Conservation (phyloP, 331 rosid genomes). For the Pyrus hybrid region DNA sequence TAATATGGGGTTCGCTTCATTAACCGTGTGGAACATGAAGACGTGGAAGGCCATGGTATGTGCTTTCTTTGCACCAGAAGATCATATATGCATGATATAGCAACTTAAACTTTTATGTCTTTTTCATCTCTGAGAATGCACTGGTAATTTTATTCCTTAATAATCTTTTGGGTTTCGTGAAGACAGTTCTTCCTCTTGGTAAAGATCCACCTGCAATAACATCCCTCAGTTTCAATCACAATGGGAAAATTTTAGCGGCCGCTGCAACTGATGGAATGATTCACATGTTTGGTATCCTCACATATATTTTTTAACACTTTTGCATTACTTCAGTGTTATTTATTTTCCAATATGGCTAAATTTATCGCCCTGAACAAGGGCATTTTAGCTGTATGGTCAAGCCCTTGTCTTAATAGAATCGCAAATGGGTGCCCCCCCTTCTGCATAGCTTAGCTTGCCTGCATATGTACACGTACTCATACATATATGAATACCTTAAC, state of each 20-base stretch:
- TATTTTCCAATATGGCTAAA: not conserved
- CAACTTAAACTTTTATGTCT: not conserved
- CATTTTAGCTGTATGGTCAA: not conserved
- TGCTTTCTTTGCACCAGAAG: constrained; percentile 23
- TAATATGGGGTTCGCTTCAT: constrained; percentile 70
- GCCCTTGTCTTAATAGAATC: not conserved
- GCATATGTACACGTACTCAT: not conserved
- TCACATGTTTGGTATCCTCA: constrained; percentile 98
- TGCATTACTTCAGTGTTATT: too few species aligned
- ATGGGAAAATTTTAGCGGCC: constrained; percentile 94
- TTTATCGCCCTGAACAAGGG: not conserved
- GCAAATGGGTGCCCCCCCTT: not conserved
- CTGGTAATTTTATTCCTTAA: constrained; percentile 24
- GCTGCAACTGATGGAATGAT: constrained; percentile 95
- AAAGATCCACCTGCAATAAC: too few species aligned
- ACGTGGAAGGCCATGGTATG: constrained; percentile 90
- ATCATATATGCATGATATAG: not conserved
- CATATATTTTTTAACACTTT: not conserved
- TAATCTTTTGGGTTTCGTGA: constrained; percentile 52
- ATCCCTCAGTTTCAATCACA: constrained; percentile 90
- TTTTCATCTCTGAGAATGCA: not conserved
- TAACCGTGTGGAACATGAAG: constrained; percentile 97
- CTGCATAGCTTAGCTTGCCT: not conserved
- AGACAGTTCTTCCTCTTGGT: constrained; percentile 96
- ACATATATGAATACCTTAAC: constrained; percentile 38